Evolutionary conservation across 345 rosid species (phyloP).

Genomic region (Corchorus olitorius): DNA sequence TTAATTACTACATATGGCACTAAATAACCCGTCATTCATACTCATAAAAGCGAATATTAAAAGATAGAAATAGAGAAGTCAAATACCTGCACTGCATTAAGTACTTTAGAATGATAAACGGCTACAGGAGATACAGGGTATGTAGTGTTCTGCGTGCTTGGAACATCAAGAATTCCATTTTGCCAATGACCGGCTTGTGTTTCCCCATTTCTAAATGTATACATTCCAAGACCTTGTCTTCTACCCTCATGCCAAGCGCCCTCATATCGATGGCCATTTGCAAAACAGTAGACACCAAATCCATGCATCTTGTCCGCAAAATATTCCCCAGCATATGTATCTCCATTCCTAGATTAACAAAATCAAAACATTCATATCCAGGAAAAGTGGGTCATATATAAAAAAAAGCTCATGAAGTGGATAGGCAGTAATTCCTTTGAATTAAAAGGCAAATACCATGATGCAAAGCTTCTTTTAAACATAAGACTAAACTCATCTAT

Average conservation of each 20-base stretch:
- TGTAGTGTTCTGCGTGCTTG: constrained; percentile 70
- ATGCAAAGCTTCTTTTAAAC: neutral
- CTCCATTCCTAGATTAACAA: constrained; percentile 67
- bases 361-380: neutral
- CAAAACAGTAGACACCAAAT: constrained; percentile 83
- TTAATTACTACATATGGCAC: neutral
- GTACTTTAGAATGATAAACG: constrained; percentile 86
- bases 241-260: constrained; percentile 99
- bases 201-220: constrained; percentile 92
- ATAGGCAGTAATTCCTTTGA: neutral
- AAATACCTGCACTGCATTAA: constrained; percentile 81
- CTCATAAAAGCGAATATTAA: neutral
- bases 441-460: neutral
- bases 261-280: constrained; percentile 89
- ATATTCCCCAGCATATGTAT: constrained; percentile 91
- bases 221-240: constrained; percentile 97
- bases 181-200: constrained; percentile 97
- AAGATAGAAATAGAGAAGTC: neutral
- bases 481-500: neutral
- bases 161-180: constrained; percentile 81
- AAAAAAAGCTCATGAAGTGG: neutral
- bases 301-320: constrained; percentile 99
- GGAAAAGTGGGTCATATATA: neutral
- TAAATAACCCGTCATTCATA: neutral
- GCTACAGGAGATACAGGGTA: constrained; percentile 70